Conservation (phyloP, 148 eudicot genomes). For the Cornus suecica region DNA sequence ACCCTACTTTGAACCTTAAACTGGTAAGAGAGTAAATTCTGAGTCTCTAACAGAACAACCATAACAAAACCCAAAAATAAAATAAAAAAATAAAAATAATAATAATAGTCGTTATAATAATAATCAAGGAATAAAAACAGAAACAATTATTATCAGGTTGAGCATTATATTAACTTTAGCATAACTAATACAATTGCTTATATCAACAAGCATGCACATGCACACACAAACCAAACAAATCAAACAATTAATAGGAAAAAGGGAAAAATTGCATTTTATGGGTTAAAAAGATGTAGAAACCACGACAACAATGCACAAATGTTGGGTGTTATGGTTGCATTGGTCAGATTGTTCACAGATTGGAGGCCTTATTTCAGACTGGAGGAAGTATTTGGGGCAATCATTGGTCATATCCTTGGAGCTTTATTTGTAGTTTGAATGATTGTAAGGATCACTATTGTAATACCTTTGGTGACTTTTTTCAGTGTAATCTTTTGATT, state of each 20-base stretch:
- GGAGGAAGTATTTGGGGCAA: no score
- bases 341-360: no score
- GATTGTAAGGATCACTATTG: no score
- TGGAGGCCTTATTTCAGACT: no score
- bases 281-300: not conserved
- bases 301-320: not conserved
- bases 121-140: not conserved
- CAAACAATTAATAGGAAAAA: not conserved
- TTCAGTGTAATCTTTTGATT: no score
- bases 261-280: not conserved
- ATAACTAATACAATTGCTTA: not conserved
- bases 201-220: not conserved
- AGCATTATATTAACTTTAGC: not conserved
- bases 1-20: not conserved
- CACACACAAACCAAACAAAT: not conserved
- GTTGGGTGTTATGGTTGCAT: no score
- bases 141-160: not conserved
- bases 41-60: not conserved
- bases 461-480: no score
- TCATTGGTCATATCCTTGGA: no score
- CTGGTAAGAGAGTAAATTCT: not conserved
- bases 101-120: no score
- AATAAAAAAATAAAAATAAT: no score
- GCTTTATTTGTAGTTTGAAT: no score
- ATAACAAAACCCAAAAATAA: no score